Conservation (phyloP, 768 basidiomycete genomes). For the Fomitopsis pulvina region DNA sequence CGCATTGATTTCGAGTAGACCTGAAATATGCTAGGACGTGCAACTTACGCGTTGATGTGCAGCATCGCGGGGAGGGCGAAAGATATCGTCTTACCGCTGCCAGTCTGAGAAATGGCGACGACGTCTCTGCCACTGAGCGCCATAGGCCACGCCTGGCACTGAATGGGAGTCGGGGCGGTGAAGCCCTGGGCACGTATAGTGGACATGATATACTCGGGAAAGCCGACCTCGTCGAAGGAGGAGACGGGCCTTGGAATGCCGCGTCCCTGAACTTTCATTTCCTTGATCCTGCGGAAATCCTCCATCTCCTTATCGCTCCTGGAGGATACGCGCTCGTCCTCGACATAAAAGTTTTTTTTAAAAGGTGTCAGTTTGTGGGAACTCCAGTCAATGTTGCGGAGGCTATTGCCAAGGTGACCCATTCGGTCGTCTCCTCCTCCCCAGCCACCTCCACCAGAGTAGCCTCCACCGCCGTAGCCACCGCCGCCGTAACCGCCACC, state of each 20-base stretch:
- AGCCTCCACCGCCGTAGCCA: conserved; percentile 39
- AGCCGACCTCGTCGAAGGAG: conserved; percentile 90
- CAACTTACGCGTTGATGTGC: conserved; percentile 94
- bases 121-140: conserved; percentile 91
- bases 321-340: conserved; percentile 77
- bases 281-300: conserved; percentile 75
- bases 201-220: conserved; percentile 93
- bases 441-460: conserved; percentile 47
- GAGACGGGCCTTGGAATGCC: conserved; percentile 85
- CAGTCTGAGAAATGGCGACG: conserved; percentile 96
- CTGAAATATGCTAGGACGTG: conserved; percentile 7
- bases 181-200: conserved; percentile 96
- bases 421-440: conserved; percentile 64
- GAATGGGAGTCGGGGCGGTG: conserved; percentile 85
- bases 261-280: conserved; percentile 91
- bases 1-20: not conserved
- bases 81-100: conserved; percentile 97
- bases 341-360: conserved; percentile 96
- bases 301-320: conserved; percentile 83
- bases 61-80: conserved; percentile 99
- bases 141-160: conserved; percentile 99
- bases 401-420: conserved; percentile 73
- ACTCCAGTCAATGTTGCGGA: conserved; percentile 84
- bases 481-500: conserved; percentile 34
- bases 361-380: conserved; percentile 70